Evolutionary conservation across 2,329 filamentous ascomycete genomes (phyloP).

Genomic region (Trichophyton rubrum): DNA sequence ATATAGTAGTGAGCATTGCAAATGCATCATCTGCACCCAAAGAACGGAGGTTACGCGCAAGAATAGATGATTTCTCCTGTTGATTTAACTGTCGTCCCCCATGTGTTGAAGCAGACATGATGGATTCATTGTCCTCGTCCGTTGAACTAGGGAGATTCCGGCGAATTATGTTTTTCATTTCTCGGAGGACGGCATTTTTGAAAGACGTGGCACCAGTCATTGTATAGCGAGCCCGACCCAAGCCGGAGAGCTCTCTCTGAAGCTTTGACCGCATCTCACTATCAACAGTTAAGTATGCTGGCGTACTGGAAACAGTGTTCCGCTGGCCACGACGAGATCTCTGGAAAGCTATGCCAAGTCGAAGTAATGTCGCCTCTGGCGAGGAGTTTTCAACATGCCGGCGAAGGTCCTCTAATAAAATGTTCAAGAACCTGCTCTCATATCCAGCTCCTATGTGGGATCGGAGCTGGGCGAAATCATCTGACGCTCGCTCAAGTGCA

Average conservation of each 20-base stretch:
- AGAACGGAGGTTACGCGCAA: conserved; percentile 76
- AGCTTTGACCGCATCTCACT: conserved; percentile 59
- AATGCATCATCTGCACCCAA: conserved; percentile 78
- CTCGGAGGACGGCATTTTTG: conserved; percentile 68
- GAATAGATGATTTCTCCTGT: conserved; percentile 77
- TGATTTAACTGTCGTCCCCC: conserved; percentile 57
- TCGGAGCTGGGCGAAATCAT: conserved; percentile 63
- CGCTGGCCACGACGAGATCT: conserved; percentile 56
- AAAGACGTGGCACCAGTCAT: conserved; percentile 71
- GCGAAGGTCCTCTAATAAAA: conserved; percentile 66
- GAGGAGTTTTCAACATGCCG: conserved; percentile 67
- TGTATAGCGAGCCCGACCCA: conserved; percentile 72
- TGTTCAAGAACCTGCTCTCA: conserved; percentile 64
- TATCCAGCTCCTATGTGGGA: conserved; percentile 77
- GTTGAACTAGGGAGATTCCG: conserved; percentile 79
- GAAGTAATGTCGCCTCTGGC: conserved; percentile 58
- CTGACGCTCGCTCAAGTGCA: conserved; percentile 66
- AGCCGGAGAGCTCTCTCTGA: conserved; percentile 57
- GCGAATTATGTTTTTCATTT: conserved; percentile 75
- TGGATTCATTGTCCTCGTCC: conserved; percentile 85
- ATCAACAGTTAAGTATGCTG: conserved; percentile 65
- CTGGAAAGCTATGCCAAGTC: conserved; percentile 70
- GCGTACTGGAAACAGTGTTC: conserved; percentile 56
- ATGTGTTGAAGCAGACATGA: conserved; percentile 71
- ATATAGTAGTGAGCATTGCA: conserved; percentile 66